These are phyloP conservation scores for Neopestalotiopsis sp. DNA, from an alignment of 2,329 filamentous ascomycete species.

Conservation along the genomic window DNA sequence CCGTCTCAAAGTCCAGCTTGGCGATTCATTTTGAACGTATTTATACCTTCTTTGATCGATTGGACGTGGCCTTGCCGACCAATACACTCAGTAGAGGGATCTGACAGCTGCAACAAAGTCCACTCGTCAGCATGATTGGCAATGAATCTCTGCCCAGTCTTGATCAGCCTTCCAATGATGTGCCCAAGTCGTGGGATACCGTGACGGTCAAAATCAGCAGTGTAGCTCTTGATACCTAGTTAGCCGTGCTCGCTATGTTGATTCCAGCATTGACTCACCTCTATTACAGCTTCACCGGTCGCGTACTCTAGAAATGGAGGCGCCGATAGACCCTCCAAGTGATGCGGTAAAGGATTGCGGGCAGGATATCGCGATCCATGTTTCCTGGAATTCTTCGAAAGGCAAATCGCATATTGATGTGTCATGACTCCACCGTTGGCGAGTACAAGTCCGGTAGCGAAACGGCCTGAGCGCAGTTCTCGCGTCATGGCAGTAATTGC, in stretches of 20 bases:
- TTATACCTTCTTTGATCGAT: neutral
- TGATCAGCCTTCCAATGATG: constrained; percentile 56
- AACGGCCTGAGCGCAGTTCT: constrained; percentile 32
- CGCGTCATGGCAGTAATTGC: constrained; percentile 3
- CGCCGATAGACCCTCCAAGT: neutral
- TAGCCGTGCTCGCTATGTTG: neutral
- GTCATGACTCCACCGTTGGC: constrained; percentile 71
- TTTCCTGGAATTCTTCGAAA: constrained; percentile 43
- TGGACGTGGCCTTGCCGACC: neutral
- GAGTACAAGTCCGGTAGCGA: constrained; percentile 60
- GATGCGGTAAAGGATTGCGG: neutral
- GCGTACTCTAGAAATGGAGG: neutral
- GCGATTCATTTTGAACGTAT: neutral
- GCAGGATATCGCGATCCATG: neutral
- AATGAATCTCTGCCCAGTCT: constrained; percentile 54
- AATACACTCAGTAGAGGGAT: neutral
- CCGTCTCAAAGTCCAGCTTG: neutral
- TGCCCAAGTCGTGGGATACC: constrained; percentile 52
- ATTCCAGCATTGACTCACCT: neutral
- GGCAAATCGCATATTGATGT: constrained; percentile 66
- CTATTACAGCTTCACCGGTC: neutral
- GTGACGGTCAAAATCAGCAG: constrained; percentile 59
- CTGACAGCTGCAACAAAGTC: constrained; percentile 47
- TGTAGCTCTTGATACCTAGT: constrained; percentile 56
- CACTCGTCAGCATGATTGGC: constrained; percentile 59